Base-by-base conservation (phyloP, 768 basidiomycete genomes). In the Tulasnella sp. region DNA sequence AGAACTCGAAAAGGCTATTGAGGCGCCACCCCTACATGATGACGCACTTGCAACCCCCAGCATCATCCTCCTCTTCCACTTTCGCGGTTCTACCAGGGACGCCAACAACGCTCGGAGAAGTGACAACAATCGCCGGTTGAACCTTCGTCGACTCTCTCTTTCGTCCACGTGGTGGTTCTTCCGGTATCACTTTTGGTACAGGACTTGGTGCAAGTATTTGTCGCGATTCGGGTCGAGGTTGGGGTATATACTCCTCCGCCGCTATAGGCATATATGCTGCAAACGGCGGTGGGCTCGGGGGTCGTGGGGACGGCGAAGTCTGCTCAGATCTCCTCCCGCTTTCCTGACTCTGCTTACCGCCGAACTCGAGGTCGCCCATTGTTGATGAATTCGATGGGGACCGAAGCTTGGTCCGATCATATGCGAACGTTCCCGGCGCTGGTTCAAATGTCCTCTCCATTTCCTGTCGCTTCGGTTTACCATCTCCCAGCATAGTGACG, bases 391-490 rank as follows among this genome's bases (percentile, higher is more conserved):
- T 50, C 11, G 44, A 42, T 26, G 38, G 29, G 15, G 15, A 41
- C 24, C 51, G 80, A 65, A 84, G 82, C 70, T 89, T 91, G 5
- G 82, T 74, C 56, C 80, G 77, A 66, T 89, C 84, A 68, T 76
- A 90, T 3, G 83, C 87, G 69, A 91, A 91, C 45, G 86, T 89
- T 19, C 88, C 88, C 8, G 88, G 86, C 17, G 86, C 85, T 23
- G 64, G 56, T 42, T 47, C 47, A 45, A 45, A 42, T 11, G 38
- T 21, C 45, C 54, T 34, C 19, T 52, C n/a, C 29, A 13, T 42
- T 29, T 50, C 30, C 56, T 4, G 23, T 23, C 42, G 41, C 21
- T 26, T 51, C 43, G 55, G 27, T 32, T 51, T 51, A 9, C 41
- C 51, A 64, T 2, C 67, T 67, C n/a, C 72, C 72, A 5, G 68